These are phyloP conservation scores for Tetrapisispora taiwanensis DNA, from an alignment of 805 yeast genomes.

Conservation along the genomic window DNA sequence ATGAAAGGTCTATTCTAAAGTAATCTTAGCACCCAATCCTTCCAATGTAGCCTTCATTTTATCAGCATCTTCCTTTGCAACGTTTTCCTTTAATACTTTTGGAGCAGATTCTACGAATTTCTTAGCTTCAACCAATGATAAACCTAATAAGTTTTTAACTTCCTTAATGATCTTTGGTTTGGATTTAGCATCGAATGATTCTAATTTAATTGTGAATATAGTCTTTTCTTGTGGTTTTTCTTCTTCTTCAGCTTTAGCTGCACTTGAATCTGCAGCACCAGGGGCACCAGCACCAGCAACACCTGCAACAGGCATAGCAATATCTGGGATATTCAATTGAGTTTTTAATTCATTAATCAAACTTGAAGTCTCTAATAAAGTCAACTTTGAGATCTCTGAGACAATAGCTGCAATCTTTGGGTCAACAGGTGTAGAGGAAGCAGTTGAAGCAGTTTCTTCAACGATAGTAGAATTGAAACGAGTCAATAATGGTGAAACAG, in stretches of 20 bases:
- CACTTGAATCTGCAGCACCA: constrained; percentile 38
- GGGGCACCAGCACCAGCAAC: constrained; percentile 37
- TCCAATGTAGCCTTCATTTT: constrained; percentile 89
- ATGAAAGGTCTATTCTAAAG: constrained; percentile 52
- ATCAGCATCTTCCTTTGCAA: constrained; percentile 96
- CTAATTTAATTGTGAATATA: constrained; percentile 83
- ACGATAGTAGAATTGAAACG: constrained; percentile 6
- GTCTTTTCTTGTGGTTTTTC: constrained; percentile 83
- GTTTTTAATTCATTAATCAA: constrained; percentile 71
- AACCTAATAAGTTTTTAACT: constrained; percentile 81
- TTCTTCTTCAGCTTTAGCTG: constrained; percentile 59
- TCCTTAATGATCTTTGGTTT: constrained; percentile 98
- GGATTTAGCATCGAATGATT: constrained; percentile 85
- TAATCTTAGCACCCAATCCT: constrained; percentile 88
- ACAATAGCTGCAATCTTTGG: constrained; percentile 85
- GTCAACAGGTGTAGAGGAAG: constrained; percentile 42
- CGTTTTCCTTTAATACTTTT: constrained; percentile 87
- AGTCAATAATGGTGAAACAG: background rate
- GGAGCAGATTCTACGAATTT: constrained; percentile 98
- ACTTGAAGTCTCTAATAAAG: constrained; percentile 86
- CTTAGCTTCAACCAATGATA: constrained; percentile 92
- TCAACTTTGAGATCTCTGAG: constrained; percentile 79
- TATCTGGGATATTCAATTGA: constrained; percentile 87
- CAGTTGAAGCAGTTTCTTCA: constrained; percentile 1
- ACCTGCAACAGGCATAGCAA: constrained; percentile 33